Percentiles rank a stretch among this genome's conserved stretches.
These are phyloP conservation scores for Monosporascus sp. DNA, from an alignment of 2,329 filamentous ascomycete species.

Conservation along the genomic window DNA sequence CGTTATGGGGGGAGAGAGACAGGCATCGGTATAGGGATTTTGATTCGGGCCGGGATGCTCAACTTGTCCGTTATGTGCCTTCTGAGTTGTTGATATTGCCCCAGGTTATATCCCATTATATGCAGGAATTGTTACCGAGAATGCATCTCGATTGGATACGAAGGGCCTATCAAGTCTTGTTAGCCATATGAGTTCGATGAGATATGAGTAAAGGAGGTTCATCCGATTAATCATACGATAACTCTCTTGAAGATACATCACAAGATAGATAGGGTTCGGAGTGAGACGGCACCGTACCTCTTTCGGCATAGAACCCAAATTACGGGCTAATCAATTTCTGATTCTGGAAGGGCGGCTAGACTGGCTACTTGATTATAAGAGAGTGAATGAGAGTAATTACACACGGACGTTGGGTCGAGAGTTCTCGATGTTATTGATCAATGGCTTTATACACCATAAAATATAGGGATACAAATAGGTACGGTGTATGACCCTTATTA, in stretches of 20 bases:
- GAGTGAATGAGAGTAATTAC: conserved; percentile 2
- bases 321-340: conserved; percentile 5
- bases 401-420: not conserved
- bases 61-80: conserved; percentile 20
- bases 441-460: not conserved
- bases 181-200: conserved; percentile 4
- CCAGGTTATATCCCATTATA: conserved; percentile 5
- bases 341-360: too few species aligned
- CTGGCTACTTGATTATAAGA: conserved; percentile 1
- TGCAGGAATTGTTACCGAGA: not conserved
- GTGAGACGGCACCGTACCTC: conserved; percentile 14
- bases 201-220: conserved; percentile 6
- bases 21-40: conserved; percentile 24
- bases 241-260: conserved; percentile 8
- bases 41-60: conserved; percentile 2
- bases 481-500: not conserved
- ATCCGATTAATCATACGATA: conserved; percentile 8
- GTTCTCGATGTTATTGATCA: not conserved
- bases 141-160: not conserved
- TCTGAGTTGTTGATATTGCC: conserved; percentile 19
- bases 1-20: conserved; percentile 11
- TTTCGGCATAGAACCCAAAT: conserved; percentile 5
- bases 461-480: not conserved
- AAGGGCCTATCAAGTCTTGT: not conserved
- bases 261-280: conserved; percentile 14